phyloP scores from a whole-genome alignment of 164 flowering plant species.

The Berberis thunbergii region DNA sequence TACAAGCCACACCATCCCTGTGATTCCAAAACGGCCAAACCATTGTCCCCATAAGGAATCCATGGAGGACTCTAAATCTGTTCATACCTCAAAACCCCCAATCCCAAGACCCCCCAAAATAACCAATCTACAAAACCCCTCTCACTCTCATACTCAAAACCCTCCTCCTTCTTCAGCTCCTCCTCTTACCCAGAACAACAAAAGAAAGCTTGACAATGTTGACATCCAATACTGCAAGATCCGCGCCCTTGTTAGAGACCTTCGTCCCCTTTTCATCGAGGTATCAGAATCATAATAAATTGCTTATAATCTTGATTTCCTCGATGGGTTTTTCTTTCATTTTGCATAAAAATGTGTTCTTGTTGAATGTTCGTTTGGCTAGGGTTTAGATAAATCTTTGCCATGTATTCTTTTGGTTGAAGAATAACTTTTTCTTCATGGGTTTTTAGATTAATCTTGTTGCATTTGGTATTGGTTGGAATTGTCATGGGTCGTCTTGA shows the following conservation, averaged over 20 bases:
- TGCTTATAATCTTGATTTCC: neutral
- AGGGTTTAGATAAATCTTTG: neutral
- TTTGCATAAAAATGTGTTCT: neutral
- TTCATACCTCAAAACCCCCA: constrained; percentile 1
- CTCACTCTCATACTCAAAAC: neutral
- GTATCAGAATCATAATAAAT: constrained; percentile 12
- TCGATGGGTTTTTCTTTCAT: neutral
- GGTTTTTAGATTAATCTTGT: no score
- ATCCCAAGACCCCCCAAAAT: neutral
- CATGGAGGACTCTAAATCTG: neutral
- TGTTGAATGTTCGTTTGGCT: neutral
- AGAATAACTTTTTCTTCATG: no score
- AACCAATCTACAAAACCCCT: neutral
- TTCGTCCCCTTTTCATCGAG: constrained; percentile 57
- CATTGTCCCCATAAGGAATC: neutral
- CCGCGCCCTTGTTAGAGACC: constrained; percentile 37
- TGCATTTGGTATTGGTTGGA: no score
- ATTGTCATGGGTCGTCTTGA: neutral
- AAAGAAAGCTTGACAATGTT: constrained; percentile 31
- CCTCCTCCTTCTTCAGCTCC: constrained; percentile 1
- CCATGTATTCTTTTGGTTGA: neutral
- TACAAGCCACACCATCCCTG: no score
- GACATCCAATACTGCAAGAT: constrained; percentile 34
- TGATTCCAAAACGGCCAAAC: no score
- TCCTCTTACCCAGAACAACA: constrained; percentile 15